Evolutionary conservation across 495 filamentous ascomycete genomes (phyloP).

Genomic region (Aspergillus cristatus): DNA sequence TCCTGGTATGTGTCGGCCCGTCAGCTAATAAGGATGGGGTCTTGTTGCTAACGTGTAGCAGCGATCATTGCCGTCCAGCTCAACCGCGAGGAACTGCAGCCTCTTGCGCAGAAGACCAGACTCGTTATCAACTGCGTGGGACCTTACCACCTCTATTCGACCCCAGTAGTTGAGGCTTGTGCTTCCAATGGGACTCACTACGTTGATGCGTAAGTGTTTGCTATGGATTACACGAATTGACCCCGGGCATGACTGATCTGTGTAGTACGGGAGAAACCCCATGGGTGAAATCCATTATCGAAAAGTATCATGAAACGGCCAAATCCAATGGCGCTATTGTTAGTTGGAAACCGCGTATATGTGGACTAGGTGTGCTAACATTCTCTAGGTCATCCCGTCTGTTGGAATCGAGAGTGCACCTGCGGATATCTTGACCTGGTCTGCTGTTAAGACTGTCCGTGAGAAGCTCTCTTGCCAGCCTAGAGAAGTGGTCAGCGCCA

Average conservation of each 20-base stretch:
- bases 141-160: slow-evolving; percentile 71
- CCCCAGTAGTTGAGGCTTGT: slow-evolving; percentile 79
- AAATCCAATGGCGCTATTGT: slow-evolving; percentile 67
- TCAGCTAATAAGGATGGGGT: not conserved
- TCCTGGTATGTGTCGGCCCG: slow-evolving; percentile 42
- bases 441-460: slow-evolving; percentile 55
- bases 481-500: slow-evolving; percentile 47
- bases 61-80: slow-evolving; percentile 57
- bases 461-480: slow-evolving; percentile 47
- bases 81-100: slow-evolving; percentile 50
- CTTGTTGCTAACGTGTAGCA: slow-evolving; percentile 16
- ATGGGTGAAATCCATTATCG: slow-evolving; percentile 70
- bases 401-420: slow-evolving; percentile 80
- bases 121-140: slow-evolving; percentile 79
- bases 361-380: slow-evolving; percentile 12
- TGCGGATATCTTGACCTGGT: slow-evolving; percentile 68
- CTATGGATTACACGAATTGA: not conserved
- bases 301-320: slow-evolving; percentile 68
- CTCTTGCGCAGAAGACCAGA: slow-evolving; percentile 63
- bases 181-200: slow-evolving; percentile 84
- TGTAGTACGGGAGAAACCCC: slow-evolving; percentile 71
- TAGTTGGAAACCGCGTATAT: slow-evolving; percentile 19
- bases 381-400: slow-evolving; percentile 66
- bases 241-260: slow-evolving; percentile 3
- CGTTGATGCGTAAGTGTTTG: slow-evolving; percentile 53